Percentiles rank a stretch among this genome's conserved stretches.
Evolutionary conservation across 2,329 filamentous ascomycete species (phyloP).

Genomic region (Cordyceps militaris): DNA sequence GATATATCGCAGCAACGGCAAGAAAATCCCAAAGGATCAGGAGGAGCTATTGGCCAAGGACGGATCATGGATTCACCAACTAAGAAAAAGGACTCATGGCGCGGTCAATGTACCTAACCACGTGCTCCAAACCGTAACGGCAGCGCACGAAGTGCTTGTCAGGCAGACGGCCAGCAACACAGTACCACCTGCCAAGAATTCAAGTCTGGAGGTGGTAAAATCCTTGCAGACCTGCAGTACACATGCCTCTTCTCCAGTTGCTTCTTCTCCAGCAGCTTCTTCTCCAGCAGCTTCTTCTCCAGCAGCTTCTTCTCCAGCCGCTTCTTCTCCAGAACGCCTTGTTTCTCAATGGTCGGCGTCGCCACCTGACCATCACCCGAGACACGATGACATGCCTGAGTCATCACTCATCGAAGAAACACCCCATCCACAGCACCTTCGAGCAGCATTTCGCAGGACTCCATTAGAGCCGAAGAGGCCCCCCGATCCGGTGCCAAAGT

Average conservation of each 20-base stretch:
- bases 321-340: slow-evolving; percentile 14
- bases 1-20: slow-evolving; percentile 22
- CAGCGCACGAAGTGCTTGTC: slow-evolving; percentile 1
- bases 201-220: not conserved
- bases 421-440: slow-evolving; percentile 15
- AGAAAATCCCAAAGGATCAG: slow-evolving; percentile 34
- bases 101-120: slow-evolving; percentile 28
- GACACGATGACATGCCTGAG: slow-evolving; percentile 9
- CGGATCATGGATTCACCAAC: slow-evolving; percentile 30
- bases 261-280: slow-evolving; percentile 13
- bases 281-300: slow-evolving; percentile 15
- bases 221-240: not conserved
- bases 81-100: slow-evolving; percentile 20
- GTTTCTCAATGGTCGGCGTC: slow-evolving; percentile 19
- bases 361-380: slow-evolving; percentile 11
- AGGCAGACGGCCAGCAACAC: not conserved
- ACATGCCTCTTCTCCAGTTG: slow-evolving; percentile 11
- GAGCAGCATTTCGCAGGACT: not conserved
- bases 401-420: slow-evolving; percentile 22
- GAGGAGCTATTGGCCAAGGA: slow-evolving; percentile 26
- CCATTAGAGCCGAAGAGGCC: not conserved
- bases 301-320: slow-evolving; percentile 11
- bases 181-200: not conserved
- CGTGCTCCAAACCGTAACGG: slow-evolving; percentile 27
- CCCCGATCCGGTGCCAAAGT: not conserved